phyloP scores from a whole-genome alignment of 257 asterid genomes.

The Jasminum sambac region DNA sequence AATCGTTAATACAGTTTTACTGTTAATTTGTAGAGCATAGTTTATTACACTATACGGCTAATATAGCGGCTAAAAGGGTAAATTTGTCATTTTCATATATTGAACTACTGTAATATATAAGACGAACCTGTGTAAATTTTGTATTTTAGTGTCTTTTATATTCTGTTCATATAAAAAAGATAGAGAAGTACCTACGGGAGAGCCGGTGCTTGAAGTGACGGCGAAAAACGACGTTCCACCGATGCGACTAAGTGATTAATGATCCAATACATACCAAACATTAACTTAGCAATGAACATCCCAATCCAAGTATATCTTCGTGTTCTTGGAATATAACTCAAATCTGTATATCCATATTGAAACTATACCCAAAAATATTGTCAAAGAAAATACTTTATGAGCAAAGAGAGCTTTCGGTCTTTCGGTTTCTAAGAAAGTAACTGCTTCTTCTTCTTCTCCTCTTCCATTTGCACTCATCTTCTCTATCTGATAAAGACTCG shows the following conservation, averaged over 20 bases:
- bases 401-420: slow-evolving; percentile 34
- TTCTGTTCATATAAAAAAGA: background rate
- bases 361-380: slow-evolving; percentile 35
- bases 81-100: too few species aligned
- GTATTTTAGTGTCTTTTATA: too few species aligned
- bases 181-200: slow-evolving; percentile 34
- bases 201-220: slow-evolving; percentile 48
- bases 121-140: too few species aligned
- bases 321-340: slow-evolving; percentile 36
- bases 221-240: slow-evolving; percentile 51
- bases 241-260: slow-evolving; percentile 54
- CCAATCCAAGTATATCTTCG: slow-evolving; percentile 59
- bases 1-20: background rate
- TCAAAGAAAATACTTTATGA: slow-evolving; percentile 30
- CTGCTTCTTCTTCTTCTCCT: slow-evolving; percentile 6
- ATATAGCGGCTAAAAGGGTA: background rate
- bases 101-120: too few species aligned
- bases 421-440: slow-evolving; percentile 55
- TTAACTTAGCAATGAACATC: slow-evolving; percentile 48
- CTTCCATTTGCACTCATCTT: slow-evolving; percentile 19
- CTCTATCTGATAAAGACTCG: too few species aligned
- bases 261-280: slow-evolving; percentile 70
- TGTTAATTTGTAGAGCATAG: too few species aligned
- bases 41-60: too few species aligned
- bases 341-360: slow-evolving; percentile 49